Conservation (phyloP, 176 grass and related monocot genomes). For the Zizania latifolia region DNA sequence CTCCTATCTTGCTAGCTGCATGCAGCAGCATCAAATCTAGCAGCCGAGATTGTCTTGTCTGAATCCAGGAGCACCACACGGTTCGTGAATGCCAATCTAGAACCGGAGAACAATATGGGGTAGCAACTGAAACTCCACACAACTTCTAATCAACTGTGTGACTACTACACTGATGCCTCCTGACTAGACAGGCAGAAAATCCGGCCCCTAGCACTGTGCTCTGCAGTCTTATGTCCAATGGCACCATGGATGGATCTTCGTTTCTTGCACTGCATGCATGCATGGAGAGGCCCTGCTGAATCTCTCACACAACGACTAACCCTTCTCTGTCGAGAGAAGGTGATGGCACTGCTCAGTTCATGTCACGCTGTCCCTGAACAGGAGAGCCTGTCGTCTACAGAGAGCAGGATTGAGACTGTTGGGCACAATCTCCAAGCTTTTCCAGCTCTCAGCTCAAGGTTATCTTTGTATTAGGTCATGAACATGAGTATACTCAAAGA, state of each 20-base stretch:
- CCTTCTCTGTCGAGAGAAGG: background rate
- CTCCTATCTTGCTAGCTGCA: background rate
- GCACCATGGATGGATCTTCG: background rate
- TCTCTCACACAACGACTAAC: background rate
- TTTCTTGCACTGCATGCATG: background rate
- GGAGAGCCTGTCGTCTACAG: slow-evolving; percentile 5
- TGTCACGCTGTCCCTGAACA: slow-evolving; percentile 6
- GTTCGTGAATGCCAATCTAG: slow-evolving; percentile 35
- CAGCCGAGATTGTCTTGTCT: slow-evolving; percentile 32
- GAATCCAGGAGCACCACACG: slow-evolving; percentile 27
- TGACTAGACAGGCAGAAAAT: slow-evolving; percentile 40
- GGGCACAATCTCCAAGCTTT: background rate
- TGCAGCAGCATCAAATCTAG: slow-evolving; percentile 33
- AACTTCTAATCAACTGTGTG: background rate
- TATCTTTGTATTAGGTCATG: background rate
- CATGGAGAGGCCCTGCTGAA: background rate
- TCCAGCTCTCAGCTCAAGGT: background rate
- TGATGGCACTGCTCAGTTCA: background rate
- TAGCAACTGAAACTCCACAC: slow-evolving; percentile 16
- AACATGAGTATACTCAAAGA: background rate
- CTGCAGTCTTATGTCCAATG: background rate
- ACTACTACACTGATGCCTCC: slow-evolving; percentile 23
- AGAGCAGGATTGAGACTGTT: background rate
- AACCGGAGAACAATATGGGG: slow-evolving; percentile 23
- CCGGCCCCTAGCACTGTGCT: background rate